Evolutionary conservation across 768 basidiomycete genomes (phyloP).

Genomic region (Mycena amicta): DNA sequence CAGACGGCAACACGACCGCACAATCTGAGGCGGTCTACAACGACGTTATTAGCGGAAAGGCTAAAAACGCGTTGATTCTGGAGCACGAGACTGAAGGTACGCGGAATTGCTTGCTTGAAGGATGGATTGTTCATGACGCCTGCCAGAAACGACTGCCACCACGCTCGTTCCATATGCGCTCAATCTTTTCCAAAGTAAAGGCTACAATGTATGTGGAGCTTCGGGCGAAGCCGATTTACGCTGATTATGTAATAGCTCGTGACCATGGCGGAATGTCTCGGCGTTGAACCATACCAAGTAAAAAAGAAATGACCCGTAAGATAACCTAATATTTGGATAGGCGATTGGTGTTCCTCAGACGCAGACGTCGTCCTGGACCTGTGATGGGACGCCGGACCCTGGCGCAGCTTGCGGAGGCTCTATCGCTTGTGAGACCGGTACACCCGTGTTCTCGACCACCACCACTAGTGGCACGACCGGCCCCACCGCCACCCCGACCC

Average conservation of each 20-base stretch:
- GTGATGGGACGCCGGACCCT: constrained; percentile 13
- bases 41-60: constrained; percentile 21
- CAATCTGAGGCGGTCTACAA: constrained; percentile 29
- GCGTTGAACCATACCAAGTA: constrained; percentile 36
- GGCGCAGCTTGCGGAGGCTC: constrained; percentile 9
- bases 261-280: constrained; percentile 42
- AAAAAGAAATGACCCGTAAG: too few species aligned
- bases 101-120: constrained; percentile 2
- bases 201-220: constrained; percentile 26
- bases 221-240: not conserved
- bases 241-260: constrained; percentile 29
- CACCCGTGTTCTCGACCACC: constrained; percentile 5
- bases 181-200: constrained; percentile 19
- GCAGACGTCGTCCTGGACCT: constrained; percentile 11
- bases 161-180: constrained; percentile 7
- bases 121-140: not conserved
- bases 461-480: constrained; percentile 1
- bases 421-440: constrained; percentile 13
- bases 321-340: too few species aligned
- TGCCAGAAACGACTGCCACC: constrained; percentile 1
- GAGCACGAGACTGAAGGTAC: constrained; percentile 38
- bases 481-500: constrained; percentile 1
- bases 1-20: constrained; percentile 26
- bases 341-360: constrained; percentile 26
- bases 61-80: constrained; percentile 34